Evolutionary conservation across 306 rosid species (phyloP).

Genomic region (Crotalaria pallida): DNA sequence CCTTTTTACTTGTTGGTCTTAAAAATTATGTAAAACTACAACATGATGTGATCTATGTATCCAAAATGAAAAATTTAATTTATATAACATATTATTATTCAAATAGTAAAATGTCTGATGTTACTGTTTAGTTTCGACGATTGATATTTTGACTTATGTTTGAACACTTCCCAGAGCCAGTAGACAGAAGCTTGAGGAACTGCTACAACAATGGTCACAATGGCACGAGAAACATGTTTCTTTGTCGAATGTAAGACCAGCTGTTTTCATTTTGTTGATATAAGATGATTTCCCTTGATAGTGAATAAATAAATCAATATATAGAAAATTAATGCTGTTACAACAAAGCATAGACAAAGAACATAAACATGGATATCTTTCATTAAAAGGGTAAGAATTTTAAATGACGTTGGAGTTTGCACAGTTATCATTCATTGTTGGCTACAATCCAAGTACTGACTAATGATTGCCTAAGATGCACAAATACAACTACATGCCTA

Average conservation of each 20-base stretch:
- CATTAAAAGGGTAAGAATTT: not conserved
- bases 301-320: not conserved
- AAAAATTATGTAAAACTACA: not conserved
- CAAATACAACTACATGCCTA: not conserved
- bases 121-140: not conserved
- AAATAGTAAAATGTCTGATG: not conserved
- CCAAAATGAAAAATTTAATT: not conserved
- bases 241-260: slow-evolving; percentile 51
- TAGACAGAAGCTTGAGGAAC: slow-evolving; percentile 77
- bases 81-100: not conserved
- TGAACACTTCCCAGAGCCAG: slow-evolving; percentile 59
- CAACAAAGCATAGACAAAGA: not conserved
- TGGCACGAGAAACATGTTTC: slow-evolving; percentile 71
- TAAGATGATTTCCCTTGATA: not conserved
- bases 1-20: not conserved
- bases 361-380: not conserved
- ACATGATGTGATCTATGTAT: not conserved
- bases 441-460: slow-evolving; percentile 10
- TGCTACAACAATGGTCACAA: slow-evolving; percentile 85
- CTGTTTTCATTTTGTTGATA: not conserved
- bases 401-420: not conserved
- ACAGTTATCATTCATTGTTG: not conserved
- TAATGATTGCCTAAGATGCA: slow-evolving; percentile 1
- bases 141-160: slow-evolving; percentile 11
- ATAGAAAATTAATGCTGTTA: not conserved